Percentiles rank a stretch among this genome's conserved stretches.
These are phyloP conservation scores for Penicillium salamii DNA, from an alignment of 495 filamentous ascomycete species.

Conservation along the genomic window DNA sequence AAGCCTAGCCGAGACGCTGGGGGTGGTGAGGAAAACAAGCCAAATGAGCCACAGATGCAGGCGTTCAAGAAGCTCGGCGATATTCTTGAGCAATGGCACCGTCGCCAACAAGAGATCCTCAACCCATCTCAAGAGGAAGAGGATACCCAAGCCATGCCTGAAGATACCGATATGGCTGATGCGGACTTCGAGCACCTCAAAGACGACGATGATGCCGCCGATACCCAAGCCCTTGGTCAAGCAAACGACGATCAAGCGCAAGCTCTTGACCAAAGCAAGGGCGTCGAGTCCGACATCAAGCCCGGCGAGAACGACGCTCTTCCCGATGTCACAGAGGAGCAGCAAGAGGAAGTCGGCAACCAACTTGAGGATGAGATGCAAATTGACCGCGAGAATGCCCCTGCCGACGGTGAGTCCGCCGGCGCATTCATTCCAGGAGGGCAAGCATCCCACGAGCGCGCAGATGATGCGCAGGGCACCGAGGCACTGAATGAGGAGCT, in stretches of 20 bases:
- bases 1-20: conserved; percentile 41
- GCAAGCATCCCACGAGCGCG: conserved; percentile 30
- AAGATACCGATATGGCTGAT: conserved; percentile 64
- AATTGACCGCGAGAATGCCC: conserved; percentile 35
- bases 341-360: conserved; percentile 49
- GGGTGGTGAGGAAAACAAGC: conserved; percentile 38
- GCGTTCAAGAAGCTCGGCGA: conserved; percentile 93
- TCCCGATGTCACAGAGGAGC: conserved; percentile 58
- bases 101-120: conserved; percentile 73
- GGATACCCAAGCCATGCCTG: conserved; percentile 46
- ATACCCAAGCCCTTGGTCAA: conserved; percentile 87
- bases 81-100: conserved; percentile 89
- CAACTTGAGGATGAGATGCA: conserved; percentile 49
- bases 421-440: conserved; percentile 43
- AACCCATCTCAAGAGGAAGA: conserved; percentile 63
- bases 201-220: conserved; percentile 72
- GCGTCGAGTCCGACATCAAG: conserved; percentile 68
- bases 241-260: conserved; percentile 82
- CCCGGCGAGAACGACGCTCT: conserved; percentile 51
- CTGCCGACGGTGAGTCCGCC: conserved; percentile 38
- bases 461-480: conserved; percentile 32
- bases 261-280: conserved; percentile 80
- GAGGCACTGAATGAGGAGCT: conserved; percentile 57
- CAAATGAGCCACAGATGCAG: conserved; percentile 52
- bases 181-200: conserved; percentile 87